phyloP scores from a whole-genome alignment of 2,329 filamentous ascomycete genomes.

The Cercospora zeina region DNA sequence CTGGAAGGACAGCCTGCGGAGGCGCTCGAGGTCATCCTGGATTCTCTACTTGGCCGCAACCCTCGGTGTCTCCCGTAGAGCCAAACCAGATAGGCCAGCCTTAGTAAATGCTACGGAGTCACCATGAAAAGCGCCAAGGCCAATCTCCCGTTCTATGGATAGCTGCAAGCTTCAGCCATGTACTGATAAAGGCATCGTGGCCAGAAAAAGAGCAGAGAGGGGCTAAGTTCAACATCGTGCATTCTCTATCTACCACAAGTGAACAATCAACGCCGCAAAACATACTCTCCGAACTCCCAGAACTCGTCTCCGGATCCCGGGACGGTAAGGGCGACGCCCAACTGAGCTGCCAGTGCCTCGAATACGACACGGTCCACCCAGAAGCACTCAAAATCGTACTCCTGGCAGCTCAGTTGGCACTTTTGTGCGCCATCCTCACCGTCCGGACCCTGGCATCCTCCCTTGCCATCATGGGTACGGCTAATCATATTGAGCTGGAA shows the following conservation, averaged over 20 bases:
- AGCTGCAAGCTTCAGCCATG: neutral
- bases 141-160: neutral
- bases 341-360: neutral
- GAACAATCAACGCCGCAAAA: neutral
- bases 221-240: neutral
- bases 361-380: neutral
- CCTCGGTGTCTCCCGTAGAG: neutral
- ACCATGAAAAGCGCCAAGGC: neutral
- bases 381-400: slow-evolving; percentile 3
- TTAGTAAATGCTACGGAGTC: neutral
- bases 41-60: neutral
- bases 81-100: neutral
- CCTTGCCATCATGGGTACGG: neutral
- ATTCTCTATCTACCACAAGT: neutral
- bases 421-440: neutral
- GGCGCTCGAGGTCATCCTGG: neutral
- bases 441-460: neutral
- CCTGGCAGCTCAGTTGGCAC: neutral
- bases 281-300: neutral
- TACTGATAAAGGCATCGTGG: neutral
- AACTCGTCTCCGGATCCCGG: neutral
- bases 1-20: neutral
- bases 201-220: neutral
- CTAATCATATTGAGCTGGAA: neutral
- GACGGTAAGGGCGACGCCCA: neutral